Base-by-base conservation (phyloP, 768 basidiomycete genomes). In the Hortiboletus campestris region DNA sequence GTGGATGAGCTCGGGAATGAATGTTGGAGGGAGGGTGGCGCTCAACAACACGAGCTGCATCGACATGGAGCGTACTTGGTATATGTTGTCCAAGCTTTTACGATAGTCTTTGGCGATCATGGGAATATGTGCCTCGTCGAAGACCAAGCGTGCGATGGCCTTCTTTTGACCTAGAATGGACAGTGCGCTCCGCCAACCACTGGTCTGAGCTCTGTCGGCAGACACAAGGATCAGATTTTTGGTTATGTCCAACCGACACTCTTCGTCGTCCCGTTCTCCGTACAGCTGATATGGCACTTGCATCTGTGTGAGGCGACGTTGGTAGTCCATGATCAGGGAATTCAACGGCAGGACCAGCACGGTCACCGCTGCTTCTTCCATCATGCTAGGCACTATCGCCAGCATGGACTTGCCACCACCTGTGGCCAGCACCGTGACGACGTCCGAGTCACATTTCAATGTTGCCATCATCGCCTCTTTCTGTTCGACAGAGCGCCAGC, bases 61-160 rank as follows among this genome's bases (percentile, higher is more conserved):
- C 7, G 29, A 9, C 29, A 8, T 4, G 29, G 8, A n/a, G n/a
- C n/a, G n/a, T n/a, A n/a, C n/a, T n/a, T n/a, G n/a, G n/a, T n/a
- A n/a, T n/a, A n/a, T n/a, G n/a, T n/a, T n/a, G n/a, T n/a, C n/a
- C n/a, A n/a, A n/a, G n/a, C n/a, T n/a, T n/a, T n/a, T 20, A 1
- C 66, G 56, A 25, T 59, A 69, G 12, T 31, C n/a, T 0, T 46
- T 25, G 12, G 54, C 49, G 0, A 55, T 50, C 5, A 62, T 3
- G 0, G 59, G 57, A 8, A 63, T 54, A 11, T 68, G 64, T 6
- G 59, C 60, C 39, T 72, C 67, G n/a, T 72, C 66, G 1, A 71
- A 39, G 0, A 71, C 42, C 0, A 46, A 17, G 0, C 61, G 53
- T 0, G 51, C 36, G 0, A 72, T 47, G 0, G 34, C 25, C 5